These are phyloP conservation scores for Tremella fuciformis DNA, from an alignment of 768 basidiomycete genomes.

Conservation along the genomic window DNA sequence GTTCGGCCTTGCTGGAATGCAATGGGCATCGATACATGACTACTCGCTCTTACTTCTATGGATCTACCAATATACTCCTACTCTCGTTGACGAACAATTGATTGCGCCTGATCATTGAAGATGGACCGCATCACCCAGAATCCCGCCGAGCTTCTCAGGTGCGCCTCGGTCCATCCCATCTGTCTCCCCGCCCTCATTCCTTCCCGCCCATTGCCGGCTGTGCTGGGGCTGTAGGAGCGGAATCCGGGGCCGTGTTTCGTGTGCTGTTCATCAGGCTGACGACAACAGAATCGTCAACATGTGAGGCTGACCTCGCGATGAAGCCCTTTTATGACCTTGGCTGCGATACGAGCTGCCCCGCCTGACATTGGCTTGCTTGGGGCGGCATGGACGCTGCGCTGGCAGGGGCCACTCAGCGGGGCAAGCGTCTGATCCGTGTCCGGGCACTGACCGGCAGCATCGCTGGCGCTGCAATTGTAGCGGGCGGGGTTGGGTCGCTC, in stretches of 20 bases:
- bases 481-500: slow-evolving; percentile 47
- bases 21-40: no score
- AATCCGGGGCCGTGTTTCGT: no score
- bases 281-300: slow-evolving; percentile 43
- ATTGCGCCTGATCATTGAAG: neutral
- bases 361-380: neutral
- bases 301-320: slow-evolving; percentile 22
- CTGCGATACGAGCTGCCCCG: neutral
- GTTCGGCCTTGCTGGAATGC: no score
- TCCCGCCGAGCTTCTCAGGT: slow-evolving; percentile 48
- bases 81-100: no score
- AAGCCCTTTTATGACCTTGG: neutral
- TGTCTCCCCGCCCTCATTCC: slow-evolving; percentile 1
- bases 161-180: neutral
- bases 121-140: slow-evolving; percentile 48
- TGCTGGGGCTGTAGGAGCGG: no score
- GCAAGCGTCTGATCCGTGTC: neutral
- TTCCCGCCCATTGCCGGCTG: no score
- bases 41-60: no score
- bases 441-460: slow-evolving; percentile 17
- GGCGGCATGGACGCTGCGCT: neutral
- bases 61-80: no score
- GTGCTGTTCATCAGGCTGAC: slow-evolving; percentile 3
- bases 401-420: no score
- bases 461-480: slow-evolving; percentile 46